Evolutionary conservation across 345 rosid species (phyloP), one percentile per base, ranked within the genome.

Genomic region (Nephelium lappaceum): DNA sequence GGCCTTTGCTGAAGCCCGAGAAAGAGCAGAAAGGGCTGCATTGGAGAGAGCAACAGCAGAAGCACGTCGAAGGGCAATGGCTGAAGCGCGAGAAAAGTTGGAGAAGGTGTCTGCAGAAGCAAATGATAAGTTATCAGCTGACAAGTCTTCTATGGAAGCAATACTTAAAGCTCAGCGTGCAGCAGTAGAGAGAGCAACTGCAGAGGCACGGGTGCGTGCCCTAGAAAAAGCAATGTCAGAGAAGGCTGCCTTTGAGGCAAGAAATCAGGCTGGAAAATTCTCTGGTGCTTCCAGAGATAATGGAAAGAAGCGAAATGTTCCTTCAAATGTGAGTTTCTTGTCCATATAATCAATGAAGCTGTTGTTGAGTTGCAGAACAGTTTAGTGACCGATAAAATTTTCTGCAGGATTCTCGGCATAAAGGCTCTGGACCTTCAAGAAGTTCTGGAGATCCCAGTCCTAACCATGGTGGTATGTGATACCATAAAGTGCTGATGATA

Each of bases 181-280:
- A 83, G 98, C 98, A 38, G 98, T 95, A 58, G 97, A 95, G 83
- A 85, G 98, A 88, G 98, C 93, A 71, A 93, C 94, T 75, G 87
- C 92, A 53, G 98, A 95, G 87, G 98, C 98, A 64, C 88, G 98
- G 78, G 92, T 83, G 80, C 98, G 98, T 72, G 95, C 95, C 71
- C 71, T 95, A 21, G 99, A 95, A 82, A 95, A 86, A 84, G 97
- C 97, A 60, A 67, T 91, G 89, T 90, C 93, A 6, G 89, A 87
- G 77, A 91, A 86, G 74, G 81, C 86, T 81, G 61, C 91, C 80
- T 68, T 77, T 67, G 81, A 85, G 72, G 67, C 85, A 76, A 92
- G 83, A 82, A 80, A 81, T 55, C 86, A 86, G 76, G 79, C 87
- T 64, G 92, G 88, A 71, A 89, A 87, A 79, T 83, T 77, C 68